These are phyloP conservation scores for Neopestalotiopsis clavispora DNA, from an alignment of 2,329 filamentous ascomycete genomes.

Conservation along the genomic window DNA sequence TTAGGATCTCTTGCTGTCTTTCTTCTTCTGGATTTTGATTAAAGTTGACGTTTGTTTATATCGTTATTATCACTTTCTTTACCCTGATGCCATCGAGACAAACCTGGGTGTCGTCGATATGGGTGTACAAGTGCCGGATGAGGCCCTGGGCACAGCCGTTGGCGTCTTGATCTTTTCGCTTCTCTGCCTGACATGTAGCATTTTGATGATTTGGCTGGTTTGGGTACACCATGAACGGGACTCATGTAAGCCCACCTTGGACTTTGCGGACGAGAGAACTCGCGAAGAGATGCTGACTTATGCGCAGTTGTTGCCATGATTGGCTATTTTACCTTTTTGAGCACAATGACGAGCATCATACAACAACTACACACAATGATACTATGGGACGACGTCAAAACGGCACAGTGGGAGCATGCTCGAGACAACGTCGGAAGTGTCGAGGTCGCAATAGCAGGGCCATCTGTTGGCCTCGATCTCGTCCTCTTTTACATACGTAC, in stretches of 20 bases:
- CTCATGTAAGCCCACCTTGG: constrained; percentile 41
- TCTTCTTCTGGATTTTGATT: not conserved
- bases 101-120: constrained; percentile 30
- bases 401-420: constrained; percentile 42
- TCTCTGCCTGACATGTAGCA: constrained; percentile 37
- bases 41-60: not conserved
- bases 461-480: constrained; percentile 45
- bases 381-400: constrained; percentile 44
- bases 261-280: too few relatives aligned
- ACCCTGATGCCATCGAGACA: not conserved
- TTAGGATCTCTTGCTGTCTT: not conserved
- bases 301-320: constrained; percentile 44
- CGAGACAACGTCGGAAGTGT: constrained; percentile 40
- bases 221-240: constrained; percentile 44
- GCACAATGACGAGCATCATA: constrained; percentile 43
- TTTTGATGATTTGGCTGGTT: constrained; percentile 41
- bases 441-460: constrained; percentile 47
- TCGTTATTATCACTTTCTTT: not conserved
- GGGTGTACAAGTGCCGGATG: constrained; percentile 41
- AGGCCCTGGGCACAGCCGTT: constrained; percentile 37
- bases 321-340: constrained; percentile 41
- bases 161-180: constrained; percentile 42
- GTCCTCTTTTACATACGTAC: constrained; percentile 54
- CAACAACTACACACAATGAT: constrained; percentile 48
- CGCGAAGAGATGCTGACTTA: not conserved